Percentiles rank a stretch among this genome's conserved stretches.
phyloP scores from a whole-genome alignment of 257 asterid genomes.

The Verbascum thapsus region DNA sequence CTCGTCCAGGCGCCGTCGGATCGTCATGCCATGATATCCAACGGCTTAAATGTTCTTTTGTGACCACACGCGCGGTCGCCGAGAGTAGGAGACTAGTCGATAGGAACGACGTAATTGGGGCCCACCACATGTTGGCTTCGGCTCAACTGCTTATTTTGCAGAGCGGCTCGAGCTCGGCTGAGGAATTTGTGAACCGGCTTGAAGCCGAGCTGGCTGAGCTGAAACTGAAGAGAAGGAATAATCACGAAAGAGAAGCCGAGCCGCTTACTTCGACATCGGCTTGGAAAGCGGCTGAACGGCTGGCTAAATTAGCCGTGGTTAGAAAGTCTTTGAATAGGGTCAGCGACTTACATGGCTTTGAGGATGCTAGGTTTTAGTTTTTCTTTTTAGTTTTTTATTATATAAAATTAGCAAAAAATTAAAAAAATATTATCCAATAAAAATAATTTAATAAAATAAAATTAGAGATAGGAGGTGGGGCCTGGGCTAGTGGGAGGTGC shows the following conservation, averaged over 20 bases:
- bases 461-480: constrained; percentile 2
- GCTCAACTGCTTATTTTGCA: constrained; percentile 61
- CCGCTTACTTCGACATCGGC: constrained; percentile 98
- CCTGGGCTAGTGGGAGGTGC: neutral
- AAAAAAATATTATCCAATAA: neutral
- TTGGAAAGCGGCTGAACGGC: constrained; percentile 98
- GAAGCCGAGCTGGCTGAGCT: constrained; percentile 78
- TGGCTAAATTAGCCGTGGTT: constrained; percentile 97
- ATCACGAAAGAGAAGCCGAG: constrained; percentile 56
- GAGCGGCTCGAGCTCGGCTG: constrained; percentile 40
- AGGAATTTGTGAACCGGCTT: constrained; percentile 53
- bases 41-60: constrained; percentile 56
- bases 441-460: constrained; percentile 1
- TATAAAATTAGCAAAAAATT: neutral
- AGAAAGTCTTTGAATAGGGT: constrained; percentile 92
- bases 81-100: constrained; percentile 61
- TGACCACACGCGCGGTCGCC: constrained; percentile 70
- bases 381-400: neutral
- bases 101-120: constrained; percentile 55
- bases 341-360: constrained; percentile 96
- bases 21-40: constrained; percentile 46
- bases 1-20: constrained; percentile 57
- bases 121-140: constrained; percentile 61
- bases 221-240: constrained; percentile 48
- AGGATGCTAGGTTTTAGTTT: constrained; percentile 85